Conservation (phyloP, 2,329 filamentous ascomycete species). For the Tricladium varicosporioides region DNA sequence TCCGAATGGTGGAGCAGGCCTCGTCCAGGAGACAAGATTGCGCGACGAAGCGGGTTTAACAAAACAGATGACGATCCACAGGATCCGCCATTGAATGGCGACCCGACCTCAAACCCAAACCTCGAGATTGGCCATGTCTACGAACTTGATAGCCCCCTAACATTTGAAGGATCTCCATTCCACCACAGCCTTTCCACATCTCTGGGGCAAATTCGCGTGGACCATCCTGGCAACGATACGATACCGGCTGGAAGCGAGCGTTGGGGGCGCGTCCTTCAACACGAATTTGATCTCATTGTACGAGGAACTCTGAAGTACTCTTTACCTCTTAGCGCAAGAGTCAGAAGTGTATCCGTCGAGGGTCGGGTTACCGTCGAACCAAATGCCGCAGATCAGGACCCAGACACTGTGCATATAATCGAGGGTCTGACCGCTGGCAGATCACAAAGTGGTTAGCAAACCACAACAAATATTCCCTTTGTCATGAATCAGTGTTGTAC, state of each 20-base stretch:
- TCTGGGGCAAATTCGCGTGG: slow-evolving; percentile 78
- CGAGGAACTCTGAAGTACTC: slow-evolving; percentile 84
- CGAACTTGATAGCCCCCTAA: slow-evolving; percentile 81
- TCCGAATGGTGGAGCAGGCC: slow-evolving; percentile 52
- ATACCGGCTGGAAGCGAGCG: slow-evolving; percentile 76
- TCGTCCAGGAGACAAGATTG: slow-evolving; percentile 5
- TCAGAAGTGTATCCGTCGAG: slow-evolving; percentile 58
- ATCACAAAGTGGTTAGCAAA: slow-evolving; percentile 13
- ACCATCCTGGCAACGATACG: slow-evolving; percentile 83
- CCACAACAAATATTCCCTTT: slow-evolving; percentile 21
- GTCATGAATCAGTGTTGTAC: slow-evolving; percentile 23
- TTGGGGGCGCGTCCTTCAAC: slow-evolving; percentile 87
- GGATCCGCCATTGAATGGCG: slow-evolving; percentile 50
- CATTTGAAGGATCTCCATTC: slow-evolving; percentile 88
- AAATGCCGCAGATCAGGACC: slow-evolving; percentile 41
- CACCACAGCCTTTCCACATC: slow-evolving; percentile 70
- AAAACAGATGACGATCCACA: slow-evolving; percentile 33
- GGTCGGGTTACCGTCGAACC: slow-evolving; percentile 60
- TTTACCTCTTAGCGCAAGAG: slow-evolving; percentile 59
- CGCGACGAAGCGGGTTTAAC: slow-evolving; percentile 35
- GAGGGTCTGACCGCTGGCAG: slow-evolving; percentile 6
- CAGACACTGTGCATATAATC: slow-evolving; percentile 28
- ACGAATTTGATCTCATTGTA: slow-evolving; percentile 91
- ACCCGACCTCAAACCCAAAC: slow-evolving; percentile 67
- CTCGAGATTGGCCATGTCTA: slow-evolving; percentile 90